Base-by-base conservation (phyloP, 2,329 filamentous ascomycete genomes). In the Fonsecaea nubica region DNA sequence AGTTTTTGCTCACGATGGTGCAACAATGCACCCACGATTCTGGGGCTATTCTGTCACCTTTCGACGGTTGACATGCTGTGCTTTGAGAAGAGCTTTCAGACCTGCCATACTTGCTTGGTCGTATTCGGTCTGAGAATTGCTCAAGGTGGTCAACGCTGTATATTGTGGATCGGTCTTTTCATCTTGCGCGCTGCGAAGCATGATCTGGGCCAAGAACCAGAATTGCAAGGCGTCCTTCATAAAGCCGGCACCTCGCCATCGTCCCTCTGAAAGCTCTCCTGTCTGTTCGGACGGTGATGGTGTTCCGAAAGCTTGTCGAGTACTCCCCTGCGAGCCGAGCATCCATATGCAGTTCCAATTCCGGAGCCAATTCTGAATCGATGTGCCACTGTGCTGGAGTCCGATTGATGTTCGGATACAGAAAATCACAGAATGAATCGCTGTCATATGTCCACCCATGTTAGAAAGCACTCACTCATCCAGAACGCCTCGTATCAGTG, bases 161-260 rank as follows among this genome's bases (percentile, higher is more conserved):
- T 25, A 25, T 25, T 25, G 25, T 25, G 25, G 25, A 12, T 53
- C 36, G 21, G 7, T 15, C 15, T 42, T 42, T 10, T 48, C 21
- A 21, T 25, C 12, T 9, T 10, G 30, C 1, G 33, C 18, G 10
- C 32, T 35, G n/a, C 36, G 38, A 30, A 63, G 52, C 15, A 58
- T 25, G 18, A 64, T 25, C 42, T 64, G 32, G 9, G 18, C 53
- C 5, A 64, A 33, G 12, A 58, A 9, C 62, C 62, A 64, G 32
- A 58, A 58, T 18, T 64, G 38, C 4, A n/a, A 10, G 2, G 40
- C 54, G 25, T 64, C 32, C 30, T 58, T 58, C 62, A 64, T 64
- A 30, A 64, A 64, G 9, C 62, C 62, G 25, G 55, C 18, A n/a
- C 52, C 18, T 36, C 54, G 36, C 55, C 62, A 58, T 36, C 53